Evolutionary conservation across 768 basidiomycete genomes (phyloP).

Genomic region (Serendipita sp.): DNA sequence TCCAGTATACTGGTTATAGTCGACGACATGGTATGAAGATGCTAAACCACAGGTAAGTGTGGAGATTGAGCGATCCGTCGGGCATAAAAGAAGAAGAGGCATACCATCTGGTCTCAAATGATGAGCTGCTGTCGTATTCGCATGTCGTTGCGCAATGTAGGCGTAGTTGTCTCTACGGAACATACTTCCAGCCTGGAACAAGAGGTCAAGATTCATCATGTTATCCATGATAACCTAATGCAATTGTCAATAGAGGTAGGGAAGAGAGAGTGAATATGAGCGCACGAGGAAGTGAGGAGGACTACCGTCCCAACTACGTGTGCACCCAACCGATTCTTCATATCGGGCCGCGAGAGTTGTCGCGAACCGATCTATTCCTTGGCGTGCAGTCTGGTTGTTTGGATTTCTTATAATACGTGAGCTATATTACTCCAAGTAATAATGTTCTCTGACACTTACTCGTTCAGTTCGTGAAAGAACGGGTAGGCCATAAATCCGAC

Average conservation of each 20-base stretch:
- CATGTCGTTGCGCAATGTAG: slow-evolving; percentile 36
- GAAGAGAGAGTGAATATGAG: neutral
- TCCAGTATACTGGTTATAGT: slow-evolving; percentile 52
- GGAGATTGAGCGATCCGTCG: slow-evolving; percentile 1
- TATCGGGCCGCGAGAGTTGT: slow-evolving; percentile 40
- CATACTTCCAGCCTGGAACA: neutral
- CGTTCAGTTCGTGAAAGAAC: slow-evolving; percentile 40
- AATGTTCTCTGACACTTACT: slow-evolving; percentile 27
- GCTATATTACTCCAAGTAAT: too few species aligned
- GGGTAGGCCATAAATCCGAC: slow-evolving; percentile 44
- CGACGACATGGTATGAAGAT: slow-evolving; percentile 36
- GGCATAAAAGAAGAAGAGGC: neutral
- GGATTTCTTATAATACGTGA: slow-evolving; percentile 29
- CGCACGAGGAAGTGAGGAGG: slow-evolving; percentile 43
- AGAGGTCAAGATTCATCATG: slow-evolving; percentile 58
- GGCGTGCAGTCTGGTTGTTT: slow-evolving; percentile 36
- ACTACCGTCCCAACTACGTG: slow-evolving; percentile 52
- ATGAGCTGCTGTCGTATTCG: slow-evolving; percentile 15
- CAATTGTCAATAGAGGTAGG: neutral
- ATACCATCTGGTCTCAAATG: slow-evolving; percentile 13
- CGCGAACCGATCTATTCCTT: slow-evolving; percentile 43
- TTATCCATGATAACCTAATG: slow-evolving; percentile 57
- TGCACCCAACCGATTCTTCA: slow-evolving; percentile 44
- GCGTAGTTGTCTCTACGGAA: slow-evolving; percentile 22
- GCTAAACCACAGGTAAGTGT: neutral